Base-by-base conservation (phyloP, 2,329 filamentous ascomycete species). In the Cladosporium sp. region DNA sequence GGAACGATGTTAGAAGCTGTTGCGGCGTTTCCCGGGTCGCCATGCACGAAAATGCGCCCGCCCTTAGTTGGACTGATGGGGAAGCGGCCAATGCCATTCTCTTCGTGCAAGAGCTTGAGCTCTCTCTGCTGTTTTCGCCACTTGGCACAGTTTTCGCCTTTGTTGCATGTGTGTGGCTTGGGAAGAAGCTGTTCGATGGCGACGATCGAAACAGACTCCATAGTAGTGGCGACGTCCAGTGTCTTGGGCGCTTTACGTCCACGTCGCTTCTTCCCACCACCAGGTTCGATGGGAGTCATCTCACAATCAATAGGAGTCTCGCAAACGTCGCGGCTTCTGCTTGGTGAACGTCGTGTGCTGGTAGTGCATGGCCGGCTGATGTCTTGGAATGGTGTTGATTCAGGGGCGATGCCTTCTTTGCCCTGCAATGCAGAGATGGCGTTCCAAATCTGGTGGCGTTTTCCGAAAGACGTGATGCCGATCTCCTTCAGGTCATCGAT, bases 181-280 rank as follows among this genome's bases (percentile, higher is more conserved):
- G 93, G 93, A 64, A 96, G 85, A 63, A 95, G 82, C 77, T 96
- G 92, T 79, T 97, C 93, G 69, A 96, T 96, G 31, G 91, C 93
- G 37, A 97, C 92, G 71, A 96, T 96, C 0, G 92, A 96, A 4
- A 95, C 89, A 0, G 92, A 94, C 76, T 96, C 91, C 66, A 89
- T 85, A 2, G 92, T 92, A 1, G 89, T 89, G 75, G 95, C 89
- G 56, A 86, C 80, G 71, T 93, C 90, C 68, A 88, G 86, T 62
- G 81, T 62, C 75, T 77, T 73, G 7, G 72, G 67, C 31, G 77
- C 73, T 64, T 78, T 80, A 23, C 80, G 77, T 21, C 77, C 78
- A 61, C 79, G 73, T 65, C 80, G 71, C 66, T 76, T 77, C 62
- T 75, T 78, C 21, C 73, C 73, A 53, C 73, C 73, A 23, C 72